These are phyloP conservation scores for Pseudocercospora cruenta DNA, from an alignment of 2,329 filamentous ascomycete species.

Conservation along the genomic window DNA sequence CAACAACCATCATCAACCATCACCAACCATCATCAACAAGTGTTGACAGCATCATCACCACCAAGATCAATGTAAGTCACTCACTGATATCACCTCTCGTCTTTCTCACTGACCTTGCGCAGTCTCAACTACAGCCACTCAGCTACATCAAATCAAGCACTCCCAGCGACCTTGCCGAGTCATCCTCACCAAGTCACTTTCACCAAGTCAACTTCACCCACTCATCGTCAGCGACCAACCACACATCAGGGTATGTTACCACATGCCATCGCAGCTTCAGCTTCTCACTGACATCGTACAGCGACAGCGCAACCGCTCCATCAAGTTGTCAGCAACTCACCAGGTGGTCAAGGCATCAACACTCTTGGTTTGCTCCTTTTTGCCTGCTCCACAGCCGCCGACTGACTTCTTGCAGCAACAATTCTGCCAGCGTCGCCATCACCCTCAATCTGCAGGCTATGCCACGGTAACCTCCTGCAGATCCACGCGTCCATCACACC, in stretches of 20 bases:
- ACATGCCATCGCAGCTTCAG: neutral
- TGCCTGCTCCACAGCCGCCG: neutral
- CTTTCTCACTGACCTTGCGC: neutral
- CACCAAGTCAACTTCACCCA: neutral
- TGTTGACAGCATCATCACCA: neutral
- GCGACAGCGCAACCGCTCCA: neutral
- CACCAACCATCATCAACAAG: neutral
- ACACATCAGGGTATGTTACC: neutral
- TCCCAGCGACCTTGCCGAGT: neutral
- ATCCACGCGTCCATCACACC: neutral
- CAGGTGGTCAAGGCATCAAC: neutral
- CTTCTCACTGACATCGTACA: neutral
- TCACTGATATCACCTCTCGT: neutral
- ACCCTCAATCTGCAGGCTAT: neutral
- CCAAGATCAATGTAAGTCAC: neutral
- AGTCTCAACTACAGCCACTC: neutral
- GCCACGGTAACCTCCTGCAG: neutral
- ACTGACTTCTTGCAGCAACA: neutral
- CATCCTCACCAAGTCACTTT: neutral
- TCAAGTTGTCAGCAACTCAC: neutral
- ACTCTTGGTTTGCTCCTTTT: neutral
- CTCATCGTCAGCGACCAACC: neutral
- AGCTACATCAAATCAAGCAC: neutral
- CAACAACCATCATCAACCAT: neutral
- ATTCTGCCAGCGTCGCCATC: neutral